Conservation (phyloP, 139 green algal species). For the Pycnococcus provasolii region DNA sequence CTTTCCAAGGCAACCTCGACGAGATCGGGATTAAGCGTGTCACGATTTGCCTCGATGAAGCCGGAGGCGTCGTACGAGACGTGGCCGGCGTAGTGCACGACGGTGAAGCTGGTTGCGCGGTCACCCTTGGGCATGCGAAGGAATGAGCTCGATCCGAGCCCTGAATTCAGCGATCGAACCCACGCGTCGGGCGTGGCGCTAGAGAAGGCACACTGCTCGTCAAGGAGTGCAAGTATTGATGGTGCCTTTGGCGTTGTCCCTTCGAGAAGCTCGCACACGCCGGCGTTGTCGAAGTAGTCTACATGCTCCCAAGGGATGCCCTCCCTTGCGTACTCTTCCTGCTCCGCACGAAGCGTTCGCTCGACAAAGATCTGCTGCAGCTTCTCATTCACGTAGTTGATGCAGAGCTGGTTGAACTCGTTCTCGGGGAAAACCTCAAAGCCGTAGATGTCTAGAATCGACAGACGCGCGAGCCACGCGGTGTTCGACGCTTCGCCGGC, state of each 20-base stretch:
- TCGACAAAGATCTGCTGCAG: constrained; percentile 38
- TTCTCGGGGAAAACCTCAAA: constrained; percentile 36
- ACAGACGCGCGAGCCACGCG: background rate
- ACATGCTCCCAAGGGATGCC: constrained; percentile 29
- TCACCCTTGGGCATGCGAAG: too few relatives aligned
- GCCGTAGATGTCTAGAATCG: constrained; percentile 39
- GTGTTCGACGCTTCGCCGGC: too few relatives aligned
- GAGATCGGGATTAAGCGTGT: constrained; percentile 13
- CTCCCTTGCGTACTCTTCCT: constrained; percentile 32
- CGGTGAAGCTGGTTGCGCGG: constrained; percentile 2
- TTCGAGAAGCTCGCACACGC: constrained; percentile 28
- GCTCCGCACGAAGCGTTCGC: constrained; percentile 30
- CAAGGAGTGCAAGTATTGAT: constrained; percentile 27
- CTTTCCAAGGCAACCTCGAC: background rate
- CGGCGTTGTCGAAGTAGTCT: constrained; percentile 33
- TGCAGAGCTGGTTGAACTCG: constrained; percentile 39
- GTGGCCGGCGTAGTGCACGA: constrained; percentile 10
- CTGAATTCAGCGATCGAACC: too few relatives aligned
- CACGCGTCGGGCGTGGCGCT: constrained; percentile 19
- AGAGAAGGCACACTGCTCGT: constrained; percentile 35
- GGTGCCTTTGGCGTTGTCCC: constrained; percentile 11
- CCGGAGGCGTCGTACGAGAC: constrained; percentile 5
- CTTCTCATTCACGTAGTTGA: constrained; percentile 40
- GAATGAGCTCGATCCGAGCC: too few relatives aligned
- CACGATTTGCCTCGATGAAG: constrained; percentile 10